Evolutionary conservation across 2,329 filamentous ascomycete genomes (phyloP).

Genomic region (Cercospora zeina): DNA sequence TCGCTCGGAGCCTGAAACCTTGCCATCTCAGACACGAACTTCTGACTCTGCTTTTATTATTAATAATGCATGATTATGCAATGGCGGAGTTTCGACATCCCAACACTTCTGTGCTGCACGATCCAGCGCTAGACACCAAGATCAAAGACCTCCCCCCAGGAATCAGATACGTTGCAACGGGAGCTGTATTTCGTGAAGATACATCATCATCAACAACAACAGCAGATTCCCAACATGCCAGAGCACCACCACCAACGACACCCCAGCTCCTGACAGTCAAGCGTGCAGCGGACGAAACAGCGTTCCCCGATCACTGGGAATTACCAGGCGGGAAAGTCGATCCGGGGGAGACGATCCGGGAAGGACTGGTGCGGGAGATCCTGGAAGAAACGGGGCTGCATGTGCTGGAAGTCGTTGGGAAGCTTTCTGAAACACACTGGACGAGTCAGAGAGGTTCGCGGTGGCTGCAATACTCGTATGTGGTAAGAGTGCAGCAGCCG

Average conservation of each 20-base stretch:
- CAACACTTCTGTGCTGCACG: neutral
- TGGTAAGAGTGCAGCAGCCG: constrained; percentile 14
- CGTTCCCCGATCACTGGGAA: constrained; percentile 21
- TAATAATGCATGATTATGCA: neutral
- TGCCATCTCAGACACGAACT: neutral
- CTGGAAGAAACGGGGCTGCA: constrained; percentile 20
- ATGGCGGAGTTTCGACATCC: neutral
- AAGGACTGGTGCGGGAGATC: constrained; percentile 19
- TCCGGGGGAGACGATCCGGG: constrained; percentile 10
- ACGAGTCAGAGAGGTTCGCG: constrained; percentile 5
- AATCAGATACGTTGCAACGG: constrained; percentile 17
- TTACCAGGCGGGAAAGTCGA: constrained; percentile 23
- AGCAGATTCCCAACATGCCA: neutral
- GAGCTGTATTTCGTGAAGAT: constrained; percentile 13
- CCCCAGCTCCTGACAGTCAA: constrained; percentile 19
- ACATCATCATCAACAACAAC: neutral
- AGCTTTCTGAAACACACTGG: constrained; percentile 11
- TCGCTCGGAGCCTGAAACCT: neutral
- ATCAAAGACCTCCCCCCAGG: constrained; percentile 15
- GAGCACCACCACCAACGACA: neutral
- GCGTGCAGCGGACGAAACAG: constrained; percentile 18
- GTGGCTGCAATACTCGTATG: constrained; percentile 18
- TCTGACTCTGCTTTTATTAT: neutral
- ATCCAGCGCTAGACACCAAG: constrained; percentile 13
- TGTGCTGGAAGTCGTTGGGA: constrained; percentile 7